Evolutionary conservation across 225 moss, liverwort and hornwort genomes (phyloP), one percentile per base, ranked within the genome.

Genomic region (Straminergon stramineum): DNA sequence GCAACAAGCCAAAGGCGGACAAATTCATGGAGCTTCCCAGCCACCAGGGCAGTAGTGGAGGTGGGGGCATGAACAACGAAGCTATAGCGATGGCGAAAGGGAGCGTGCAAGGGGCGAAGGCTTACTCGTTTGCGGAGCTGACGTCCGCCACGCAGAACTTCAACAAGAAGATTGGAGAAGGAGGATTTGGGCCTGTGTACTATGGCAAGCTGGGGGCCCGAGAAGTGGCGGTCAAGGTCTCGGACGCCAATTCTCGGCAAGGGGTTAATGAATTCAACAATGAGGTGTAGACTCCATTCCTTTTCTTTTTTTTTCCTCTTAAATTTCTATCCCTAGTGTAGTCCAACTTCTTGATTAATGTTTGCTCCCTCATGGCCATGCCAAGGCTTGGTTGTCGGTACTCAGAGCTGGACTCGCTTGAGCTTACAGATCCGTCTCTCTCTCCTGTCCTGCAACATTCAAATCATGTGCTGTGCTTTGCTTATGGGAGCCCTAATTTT

Each of bases 211-310:
- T 93, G 21, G 39, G 63, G 69, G 92, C 90, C 34, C 75, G 77
- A 76, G 93, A 94, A 87, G 94, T 94, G 52, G 94, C 91, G 7
- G 86, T 94, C 51, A 94, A 94, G 56, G 91, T 92, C 31, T 92
- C 84, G 2, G 92, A 91, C 22, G 56, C 18, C 7, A 88, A 86
- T 79, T 93, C 93, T 66, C 88, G 55, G 9, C 93, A 94, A 90
- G 94, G 94, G 19, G 78, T 89, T 5, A 68, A 84, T 18, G 94
- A 94, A 43, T 94, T 94, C 41, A 90, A 91, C 64, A 94, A 93
- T 74, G 94, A 94, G 89, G 94, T 93, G 82, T 43, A 13, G 35
- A 56, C 19, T 75, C 41, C 34, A 34, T 56, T 85, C 39, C 27
- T 43, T 6, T 3, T 13, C 56, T 1, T 11, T 41, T 5, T 31